phyloP scores from a whole-genome alignment of 2,329 filamentous ascomycete species.

The Aspergillus amoenus region DNA sequence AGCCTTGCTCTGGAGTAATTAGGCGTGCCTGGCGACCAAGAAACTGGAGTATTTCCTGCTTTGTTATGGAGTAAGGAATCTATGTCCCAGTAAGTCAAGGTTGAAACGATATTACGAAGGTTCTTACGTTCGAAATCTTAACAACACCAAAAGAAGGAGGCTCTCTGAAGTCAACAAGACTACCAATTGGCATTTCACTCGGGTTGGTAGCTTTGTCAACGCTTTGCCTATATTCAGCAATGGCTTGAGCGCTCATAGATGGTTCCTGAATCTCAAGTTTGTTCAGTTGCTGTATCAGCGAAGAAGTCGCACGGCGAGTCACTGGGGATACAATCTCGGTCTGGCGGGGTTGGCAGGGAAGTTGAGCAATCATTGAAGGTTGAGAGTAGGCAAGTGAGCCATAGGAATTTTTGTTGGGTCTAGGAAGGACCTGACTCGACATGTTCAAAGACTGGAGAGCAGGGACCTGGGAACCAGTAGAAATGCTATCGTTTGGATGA shows the following conservation, averaged over 20 bases:
- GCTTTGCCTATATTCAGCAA: slow-evolving; percentile 2
- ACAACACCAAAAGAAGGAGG: slow-evolving; percentile 30
- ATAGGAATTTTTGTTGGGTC: neutral
- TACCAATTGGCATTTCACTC: slow-evolving; percentile 31
- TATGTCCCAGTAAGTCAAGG: slow-evolving; percentile 14
- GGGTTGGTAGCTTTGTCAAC: slow-evolving; percentile 18
- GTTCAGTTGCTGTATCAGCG: neutral
- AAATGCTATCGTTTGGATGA: neutral
- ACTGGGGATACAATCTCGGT: slow-evolving; percentile 3
- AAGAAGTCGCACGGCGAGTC: neutral
- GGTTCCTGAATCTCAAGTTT: neutral
- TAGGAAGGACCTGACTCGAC: neutral
- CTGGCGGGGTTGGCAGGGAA: neutral
- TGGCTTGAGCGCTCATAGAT: neutral
- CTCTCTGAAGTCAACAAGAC: slow-evolving; percentile 18
- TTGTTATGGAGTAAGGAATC: slow-evolving; percentile 54
- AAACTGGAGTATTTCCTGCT: slow-evolving; percentile 50
- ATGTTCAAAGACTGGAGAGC: neutral
- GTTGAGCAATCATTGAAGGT: neutral
- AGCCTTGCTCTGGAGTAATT: slow-evolving; percentile 38
- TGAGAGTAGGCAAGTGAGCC: neutral
- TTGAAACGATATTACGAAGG: neutral
- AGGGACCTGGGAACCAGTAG: neutral
- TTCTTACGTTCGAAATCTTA: slow-evolving; percentile 39
- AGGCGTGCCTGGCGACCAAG: slow-evolving; percentile 45